phyloP scores from a whole-genome alignment of 371 early-diverging fungal species.

The Zychaea mexicana region DNA sequence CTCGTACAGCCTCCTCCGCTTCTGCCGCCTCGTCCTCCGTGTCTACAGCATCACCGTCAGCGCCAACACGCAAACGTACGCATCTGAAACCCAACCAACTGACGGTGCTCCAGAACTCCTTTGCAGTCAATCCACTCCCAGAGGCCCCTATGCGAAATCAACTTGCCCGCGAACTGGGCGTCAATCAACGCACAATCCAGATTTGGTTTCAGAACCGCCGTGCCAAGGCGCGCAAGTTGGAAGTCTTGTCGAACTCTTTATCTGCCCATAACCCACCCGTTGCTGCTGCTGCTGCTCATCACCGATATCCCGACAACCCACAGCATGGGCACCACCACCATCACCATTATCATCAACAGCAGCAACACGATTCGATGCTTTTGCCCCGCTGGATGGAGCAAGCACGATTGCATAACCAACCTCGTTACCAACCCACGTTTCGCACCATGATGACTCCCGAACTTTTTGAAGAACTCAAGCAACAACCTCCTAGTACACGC shows the following conservation, averaged over 20 bases:
- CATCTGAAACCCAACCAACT: conserved; percentile 28
- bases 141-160: conserved; percentile 31
- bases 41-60: not conserved
- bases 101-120: conserved; percentile 38
- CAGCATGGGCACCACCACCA: not conserved
- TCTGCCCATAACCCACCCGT: too few relatives aligned
- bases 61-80: conserved; percentile 26
- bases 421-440: conserved; percentile 49
- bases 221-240: conserved; percentile 52
- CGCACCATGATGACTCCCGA: conserved; percentile 52
- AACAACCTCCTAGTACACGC: not conserved
- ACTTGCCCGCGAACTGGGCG: conserved; percentile 35
- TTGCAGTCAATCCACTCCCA: conserved; percentile 39
- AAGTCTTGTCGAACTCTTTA: conserved; percentile 13
- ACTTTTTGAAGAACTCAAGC: conserved; percentile 35
- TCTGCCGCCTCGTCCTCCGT: not conserved
- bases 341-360: not conserved
- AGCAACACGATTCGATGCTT: not conserved
- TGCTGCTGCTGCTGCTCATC: not conserved
- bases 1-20: not conserved
- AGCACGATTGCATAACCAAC: conserved; percentile 20
- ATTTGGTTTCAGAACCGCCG: conserved; percentile 97
- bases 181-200: conserved; percentile 73
- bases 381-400: conserved; percentile 11
- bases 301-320: not conserved